Base-by-base conservation (phyloP, 1,284 basidiomycete species). In the Somion occarium region DNA sequence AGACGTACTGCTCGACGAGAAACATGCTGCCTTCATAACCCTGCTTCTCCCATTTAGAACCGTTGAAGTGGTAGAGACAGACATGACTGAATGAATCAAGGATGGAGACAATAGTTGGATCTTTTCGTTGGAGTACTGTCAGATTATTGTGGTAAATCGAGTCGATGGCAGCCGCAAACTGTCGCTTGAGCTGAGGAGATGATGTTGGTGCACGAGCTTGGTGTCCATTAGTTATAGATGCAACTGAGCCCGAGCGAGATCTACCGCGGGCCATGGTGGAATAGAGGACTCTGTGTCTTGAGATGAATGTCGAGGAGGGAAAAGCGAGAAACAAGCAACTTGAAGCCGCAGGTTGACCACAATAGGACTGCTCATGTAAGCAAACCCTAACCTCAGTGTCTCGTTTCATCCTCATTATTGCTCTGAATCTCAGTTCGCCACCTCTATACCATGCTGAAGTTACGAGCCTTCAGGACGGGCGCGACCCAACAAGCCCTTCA, bases 1-100 rank as follows among this genome's bases (percentile, higher is more conserved):
- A 38, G 15, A 65, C 80, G 56, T 61, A 90, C 87, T 91, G 76
- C 64, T 91, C 86, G 63, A 88, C 93, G 53, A 95, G 73, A 69
- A 95, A 94, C 80, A 94, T 89, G 61, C 83, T 88, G 1, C 92
- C 92, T 66, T 94, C 92, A 60, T 76, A 88, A 23, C 90, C 89
- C 49, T 88, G 83, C 68, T 93, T 93, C 68, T 85, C 82, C 91
- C 88, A 89, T 59, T 80, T 83, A 57, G 74, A 69, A 9, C 79
- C 83, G 56, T 86, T 80, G 62, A 82, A 76, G 59, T 85, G 81
- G 60, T 89, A 90, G 50, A 90, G 73, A 66, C 86, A 88, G 52
- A 93, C 88, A 70, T 93, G 88, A 58, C 83, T 86, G 68, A 93
- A 91, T 58, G 90, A 86, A 65, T 91, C 87, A 55, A 93, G 80